Evolutionary conservation across 495 filamentous ascomycete genomes (phyloP).

Genomic region (Penicillium desertorum): DNA sequence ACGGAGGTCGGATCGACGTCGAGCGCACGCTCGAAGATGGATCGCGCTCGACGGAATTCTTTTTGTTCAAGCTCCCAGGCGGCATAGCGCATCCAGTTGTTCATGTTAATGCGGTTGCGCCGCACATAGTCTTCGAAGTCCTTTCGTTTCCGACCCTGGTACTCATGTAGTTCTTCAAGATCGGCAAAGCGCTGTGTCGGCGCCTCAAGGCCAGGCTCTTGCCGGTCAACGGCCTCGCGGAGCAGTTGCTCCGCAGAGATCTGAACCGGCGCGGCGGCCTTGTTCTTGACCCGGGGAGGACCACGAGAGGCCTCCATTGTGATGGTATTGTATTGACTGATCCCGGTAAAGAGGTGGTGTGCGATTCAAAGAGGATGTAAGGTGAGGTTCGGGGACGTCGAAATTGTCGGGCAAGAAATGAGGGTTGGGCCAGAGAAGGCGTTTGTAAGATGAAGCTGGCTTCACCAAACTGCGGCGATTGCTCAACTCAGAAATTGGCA

Average conservation of each 20-base stretch:
- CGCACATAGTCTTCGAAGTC: conserved; percentile 98
- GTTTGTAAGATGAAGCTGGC: background rate
- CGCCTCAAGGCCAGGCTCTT: conserved; percentile 82
- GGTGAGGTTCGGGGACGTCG: background rate
- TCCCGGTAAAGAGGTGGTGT: background rate
- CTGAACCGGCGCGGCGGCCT: conserved; percentile 84
- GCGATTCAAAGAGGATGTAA: background rate
- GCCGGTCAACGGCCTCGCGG: conserved; percentile 94
- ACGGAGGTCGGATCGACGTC: conserved; percentile 88
- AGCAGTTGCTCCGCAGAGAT: conserved; percentile 97
- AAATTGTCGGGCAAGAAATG: conserved; percentile 1
- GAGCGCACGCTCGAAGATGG: conserved; percentile 91
- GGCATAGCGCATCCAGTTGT: conserved; percentile 98
- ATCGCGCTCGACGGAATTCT: conserved; percentile 93
- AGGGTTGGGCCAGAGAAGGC: background rate
- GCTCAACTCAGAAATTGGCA: background rate
- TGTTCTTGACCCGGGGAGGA: conserved; percentile 96
- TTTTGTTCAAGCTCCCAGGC: conserved; percentile 98
- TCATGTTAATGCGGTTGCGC: conserved; percentile 91
- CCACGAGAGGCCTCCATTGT: conserved; percentile 91
- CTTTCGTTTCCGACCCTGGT: conserved; percentile 90
- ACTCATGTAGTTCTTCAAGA: conserved; percentile 97
- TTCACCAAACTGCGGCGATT: background rate
- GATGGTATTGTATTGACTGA: conserved; percentile 6
- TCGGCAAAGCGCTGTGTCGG: conserved; percentile 95